phyloP scores from a whole-genome alignment of 2,329 filamentous ascomycete species.

The Gliomastix tumulicola region DNA sequence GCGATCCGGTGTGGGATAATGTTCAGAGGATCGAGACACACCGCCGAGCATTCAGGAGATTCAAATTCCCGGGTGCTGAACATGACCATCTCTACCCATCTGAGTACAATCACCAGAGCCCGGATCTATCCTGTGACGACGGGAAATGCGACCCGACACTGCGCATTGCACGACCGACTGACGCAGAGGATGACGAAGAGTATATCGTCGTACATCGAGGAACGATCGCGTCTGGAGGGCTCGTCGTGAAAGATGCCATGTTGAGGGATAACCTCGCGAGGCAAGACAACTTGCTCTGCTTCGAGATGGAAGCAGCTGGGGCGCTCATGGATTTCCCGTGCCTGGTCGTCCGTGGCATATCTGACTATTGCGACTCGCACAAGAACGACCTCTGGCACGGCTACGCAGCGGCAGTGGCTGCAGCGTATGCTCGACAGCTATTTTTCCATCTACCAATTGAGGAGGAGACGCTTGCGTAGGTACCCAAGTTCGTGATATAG shows the following conservation, averaged over 20 bases:
- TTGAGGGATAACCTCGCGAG: slow-evolving; percentile 7
- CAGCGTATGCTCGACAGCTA: slow-evolving; percentile 9
- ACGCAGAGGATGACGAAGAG: slow-evolving; percentile 4
- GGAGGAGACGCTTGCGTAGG: no score
- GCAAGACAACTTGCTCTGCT: slow-evolving; percentile 3
- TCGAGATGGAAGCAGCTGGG: slow-evolving; percentile 6
- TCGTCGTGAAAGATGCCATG: slow-evolving; percentile 8
- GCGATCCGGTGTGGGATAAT: slow-evolving; percentile 6
- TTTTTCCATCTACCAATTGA: not conserved
- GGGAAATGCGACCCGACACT: slow-evolving; percentile 5
- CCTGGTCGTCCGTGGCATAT: slow-evolving; percentile 14
- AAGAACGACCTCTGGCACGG: slow-evolving; percentile 23
- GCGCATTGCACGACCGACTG: slow-evolving; percentile 4
- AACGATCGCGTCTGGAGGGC: slow-evolving; percentile 10
- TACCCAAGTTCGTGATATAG: no score
- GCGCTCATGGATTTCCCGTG: slow-evolving; percentile 4
- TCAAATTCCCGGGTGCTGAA: slow-evolving; percentile 4
- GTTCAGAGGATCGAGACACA: slow-evolving; percentile 4
- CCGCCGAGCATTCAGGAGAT: slow-evolving; percentile 2
- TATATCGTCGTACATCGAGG: slow-evolving; percentile 9
- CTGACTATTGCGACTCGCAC: slow-evolving; percentile 27
- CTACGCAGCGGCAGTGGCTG: slow-evolving; percentile 22
- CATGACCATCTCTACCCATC: slow-evolving; percentile 6
- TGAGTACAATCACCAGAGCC: slow-evolving; percentile 3
- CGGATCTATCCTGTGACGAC: slow-evolving; percentile 5